Conservation (phyloP, 202 grass and related monocot species). For the Elaeis oleifera region DNA sequence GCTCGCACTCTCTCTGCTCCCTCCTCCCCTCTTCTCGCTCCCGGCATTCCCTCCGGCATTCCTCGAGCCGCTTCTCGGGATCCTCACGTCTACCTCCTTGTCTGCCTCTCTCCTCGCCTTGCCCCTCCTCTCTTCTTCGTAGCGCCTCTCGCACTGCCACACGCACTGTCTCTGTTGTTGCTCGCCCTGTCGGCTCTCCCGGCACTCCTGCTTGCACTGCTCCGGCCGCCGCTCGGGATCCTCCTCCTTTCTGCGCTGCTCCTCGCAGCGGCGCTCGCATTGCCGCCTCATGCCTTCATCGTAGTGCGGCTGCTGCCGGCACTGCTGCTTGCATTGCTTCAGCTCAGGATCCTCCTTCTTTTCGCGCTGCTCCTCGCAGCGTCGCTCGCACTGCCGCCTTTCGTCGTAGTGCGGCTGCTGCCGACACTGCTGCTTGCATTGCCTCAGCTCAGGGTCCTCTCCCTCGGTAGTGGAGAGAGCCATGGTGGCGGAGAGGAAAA, state of each 20-base stretch:
- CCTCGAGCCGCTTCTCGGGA: background rate
- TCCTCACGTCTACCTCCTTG: background rate
- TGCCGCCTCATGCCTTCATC: background rate
- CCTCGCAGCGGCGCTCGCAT: constrained; percentile 1
- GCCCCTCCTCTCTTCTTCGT: background rate
- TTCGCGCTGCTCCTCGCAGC: background rate
- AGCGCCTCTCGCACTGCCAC: background rate
- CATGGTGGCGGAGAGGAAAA: too few species aligned
- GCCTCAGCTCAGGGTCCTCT: background rate
- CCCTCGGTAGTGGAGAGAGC: too few species aligned
- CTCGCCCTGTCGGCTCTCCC: background rate
- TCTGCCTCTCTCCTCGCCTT: background rate
- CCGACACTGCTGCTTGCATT: constrained; percentile 8
- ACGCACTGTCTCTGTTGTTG: background rate
- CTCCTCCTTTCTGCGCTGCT: background rate
- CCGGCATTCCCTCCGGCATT: constrained; percentile 9
- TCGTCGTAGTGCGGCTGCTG: constrained; percentile 1
- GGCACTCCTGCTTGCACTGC: constrained; percentile 18
- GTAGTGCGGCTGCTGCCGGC: constrained; percentile 3
- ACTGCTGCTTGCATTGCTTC: constrained; percentile 5
- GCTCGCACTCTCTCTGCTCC: constrained; percentile 24
- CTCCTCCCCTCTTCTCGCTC: background rate
- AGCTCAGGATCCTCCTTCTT: background rate
- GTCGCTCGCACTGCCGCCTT: background rate
- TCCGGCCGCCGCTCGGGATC: constrained; percentile 4